Base-by-base conservation (phyloP, 495 filamentous ascomycete genomes). In the Astrothelium macrocarpum region DNA sequence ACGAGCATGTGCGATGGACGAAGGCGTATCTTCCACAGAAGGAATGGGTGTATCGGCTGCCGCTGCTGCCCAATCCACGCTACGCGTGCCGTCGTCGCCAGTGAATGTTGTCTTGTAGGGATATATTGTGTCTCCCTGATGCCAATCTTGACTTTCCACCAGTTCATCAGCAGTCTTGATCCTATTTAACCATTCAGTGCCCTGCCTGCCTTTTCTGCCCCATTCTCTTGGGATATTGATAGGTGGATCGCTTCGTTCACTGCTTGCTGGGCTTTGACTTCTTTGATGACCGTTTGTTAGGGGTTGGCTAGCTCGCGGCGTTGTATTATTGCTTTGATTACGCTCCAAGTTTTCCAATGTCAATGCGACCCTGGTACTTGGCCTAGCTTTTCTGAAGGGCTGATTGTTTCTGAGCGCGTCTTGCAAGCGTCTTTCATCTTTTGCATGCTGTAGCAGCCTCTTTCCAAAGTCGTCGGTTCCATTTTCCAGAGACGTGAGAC, bases 211-310 rank as follows among this genome's bases (percentile, higher is more conserved):
- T 64, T 80, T 83, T 60, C 77, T 74, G 14, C 83, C 85, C 86
- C 86, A 89, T 26, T 74, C 77, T 60, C 70, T 70, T 32, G 86
- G 86, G 31, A 82, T 62, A 39, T 83, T 82, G 39, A 86, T 62
- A 1, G 80, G 77, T 29, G 82, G 81, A 49, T 82, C 78, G 56
- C 73, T 73, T 2, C 68, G 71, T 34, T 73, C 72, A 32, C 73
- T 72, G 67, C 71, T 78, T 62, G 67, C 67, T 49, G 59, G 65
- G 49, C 73, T 73, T 25, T 11, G 23, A 56, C 49, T 56, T 20
- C 49, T 56, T 56, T 20, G 26, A 29, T 56, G 49, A 29, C 49
- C 49, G 16, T 56, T 56, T 9, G 4, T 29, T 0, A 16, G 49
- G 29, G 49, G 49, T 26, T 5, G 12, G 49, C 29, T 26, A 9